These are phyloP conservation scores for Podospora pseudopauciseta DNA, from an alignment of 495 filamentous ascomycete species.

Conservation along the genomic window DNA sequence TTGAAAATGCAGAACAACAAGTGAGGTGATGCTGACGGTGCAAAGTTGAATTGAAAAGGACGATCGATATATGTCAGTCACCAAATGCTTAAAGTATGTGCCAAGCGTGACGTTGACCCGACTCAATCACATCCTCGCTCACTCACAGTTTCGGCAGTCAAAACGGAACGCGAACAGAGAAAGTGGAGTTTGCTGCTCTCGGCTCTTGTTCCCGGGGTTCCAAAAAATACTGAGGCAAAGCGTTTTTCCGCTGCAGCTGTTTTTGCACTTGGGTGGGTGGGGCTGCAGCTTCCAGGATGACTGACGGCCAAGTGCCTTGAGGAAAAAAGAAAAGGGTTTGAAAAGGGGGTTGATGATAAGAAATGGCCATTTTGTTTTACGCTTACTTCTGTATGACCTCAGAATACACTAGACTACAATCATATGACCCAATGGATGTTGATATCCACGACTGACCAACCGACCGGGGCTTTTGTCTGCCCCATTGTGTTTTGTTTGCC, in stretches of 20 bases:
- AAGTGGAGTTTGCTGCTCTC: constrained; percentile 16
- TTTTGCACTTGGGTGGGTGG: neutral
- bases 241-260: constrained; percentile 23
- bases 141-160: neutral
- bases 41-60: neutral
- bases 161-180: constrained; percentile 1
- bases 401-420: no score
- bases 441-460: constrained; percentile 16
- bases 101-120: neutral
- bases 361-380: neutral
- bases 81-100: neutral
- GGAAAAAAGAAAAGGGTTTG: neutral
- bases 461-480: neutral
- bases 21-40: neutral
- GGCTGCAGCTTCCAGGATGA: neutral
- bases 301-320: neutral
- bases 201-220: constrained; percentile 25
- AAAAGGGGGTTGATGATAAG: neutral
- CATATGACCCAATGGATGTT: constrained; percentile 16
- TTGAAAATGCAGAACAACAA: neutral
- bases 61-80: neutral
- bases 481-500: constrained; percentile 5
- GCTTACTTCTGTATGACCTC: neutral
- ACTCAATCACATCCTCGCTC: neutral
- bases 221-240: constrained; percentile 19